Conservation (phyloP, 2,329 filamentous ascomycete species). For the Colletotrichum gigasporum region DNA sequence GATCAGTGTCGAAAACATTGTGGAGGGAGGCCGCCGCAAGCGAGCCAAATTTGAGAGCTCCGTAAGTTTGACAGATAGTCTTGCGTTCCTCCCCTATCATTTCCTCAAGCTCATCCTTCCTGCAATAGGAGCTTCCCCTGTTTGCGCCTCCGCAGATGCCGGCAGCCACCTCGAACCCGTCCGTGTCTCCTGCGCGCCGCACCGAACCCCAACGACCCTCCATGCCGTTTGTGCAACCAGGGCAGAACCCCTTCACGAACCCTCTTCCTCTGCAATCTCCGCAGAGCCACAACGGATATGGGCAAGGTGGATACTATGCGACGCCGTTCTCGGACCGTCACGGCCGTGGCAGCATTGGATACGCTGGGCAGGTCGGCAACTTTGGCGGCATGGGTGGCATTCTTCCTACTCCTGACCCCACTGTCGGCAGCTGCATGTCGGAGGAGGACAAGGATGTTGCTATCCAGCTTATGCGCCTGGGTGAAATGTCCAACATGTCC, state of each 20-base stretch:
- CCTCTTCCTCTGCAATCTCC: slow-evolving; percentile 84
- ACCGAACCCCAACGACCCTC: slow-evolving; percentile 76
- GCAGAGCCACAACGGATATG: slow-evolving; percentile 73
- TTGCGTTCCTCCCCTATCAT: background rate
- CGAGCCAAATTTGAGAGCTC: slow-evolving; percentile 96
- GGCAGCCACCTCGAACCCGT: slow-evolving; percentile 95
- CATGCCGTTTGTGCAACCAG: slow-evolving; percentile 79
- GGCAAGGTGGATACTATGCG: slow-evolving; percentile 67
- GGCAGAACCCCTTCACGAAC: slow-evolving; percentile 83
- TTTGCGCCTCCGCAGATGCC: slow-evolving; percentile 96
- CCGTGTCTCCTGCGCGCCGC: slow-evolving; percentile 89
- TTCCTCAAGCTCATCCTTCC: slow-evolving; percentile 40
- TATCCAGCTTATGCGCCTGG: slow-evolving; percentile 94
- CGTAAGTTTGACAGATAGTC: slow-evolving; percentile 67
- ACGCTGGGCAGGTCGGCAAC: slow-evolving; percentile 45
- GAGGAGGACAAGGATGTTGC: slow-evolving; percentile 95
- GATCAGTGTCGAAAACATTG: slow-evolving; percentile 97
- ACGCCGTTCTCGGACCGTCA: slow-evolving; percentile 73
- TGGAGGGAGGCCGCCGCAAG: slow-evolving; percentile 95
- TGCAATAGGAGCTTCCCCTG: slow-evolving; percentile 86
- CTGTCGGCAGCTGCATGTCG: slow-evolving; percentile 94
- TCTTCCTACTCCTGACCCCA: slow-evolving; percentile 95
- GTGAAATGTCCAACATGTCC: slow-evolving; percentile 92
- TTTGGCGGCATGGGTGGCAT: slow-evolving; percentile 59
- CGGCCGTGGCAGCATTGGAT: slow-evolving; percentile 70